Base-by-base conservation (phyloP, 2,329 filamentous ascomycete species). In the Fusarium pininemorale region DNA sequence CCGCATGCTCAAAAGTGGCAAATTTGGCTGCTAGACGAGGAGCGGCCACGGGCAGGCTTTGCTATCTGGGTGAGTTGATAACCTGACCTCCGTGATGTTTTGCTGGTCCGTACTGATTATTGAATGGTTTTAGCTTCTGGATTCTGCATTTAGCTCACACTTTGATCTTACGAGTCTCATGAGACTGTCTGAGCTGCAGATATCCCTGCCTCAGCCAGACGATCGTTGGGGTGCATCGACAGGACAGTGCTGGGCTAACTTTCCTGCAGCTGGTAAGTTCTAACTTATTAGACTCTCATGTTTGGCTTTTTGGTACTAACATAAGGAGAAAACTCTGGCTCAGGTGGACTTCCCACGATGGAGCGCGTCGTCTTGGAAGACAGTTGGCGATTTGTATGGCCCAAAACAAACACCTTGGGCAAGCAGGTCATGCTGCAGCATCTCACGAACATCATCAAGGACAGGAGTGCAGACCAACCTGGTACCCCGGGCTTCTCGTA, bases 391-490 rank as follows among this genome's bases (percentile, higher is more conserved):
- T 22, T 22, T 6, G 35, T 48, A 28, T 66, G 63, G 58, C 44
- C 48, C 6, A 63, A 41, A n/a, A 63, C 63, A 4, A 66, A 66
- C 35, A 66, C 63, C 4, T n/a, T 66, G 15, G 63, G 58, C 5
- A 66, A 66, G 1, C 63, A 66, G 18, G 58, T 63, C 8, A 55
- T 66, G 39, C 35, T 66, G 7, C 57, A 66, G 20, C 63, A 66
- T 20, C 63, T 66, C 1, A 39, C 63, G 22, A 51, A 63, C 2
- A 12, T 66, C 10, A 37, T 63, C 7, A 63, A 63, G 9, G 35
- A 66, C 8, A 59, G 39, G 16, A 65, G 56, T 3, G 26, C 37
- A 10, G 55, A 44, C 1, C 61, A 59, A 4, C 63, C 57, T 47
- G 61, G 66, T 0, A 41, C 56, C 1, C 51, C 61, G 6, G 47